Evolutionary conservation across 2,329 filamentous ascomycete genomes (phyloP), one percentile per base, ranked within the genome.

Genomic region (Neonectria hederae): DNA sequence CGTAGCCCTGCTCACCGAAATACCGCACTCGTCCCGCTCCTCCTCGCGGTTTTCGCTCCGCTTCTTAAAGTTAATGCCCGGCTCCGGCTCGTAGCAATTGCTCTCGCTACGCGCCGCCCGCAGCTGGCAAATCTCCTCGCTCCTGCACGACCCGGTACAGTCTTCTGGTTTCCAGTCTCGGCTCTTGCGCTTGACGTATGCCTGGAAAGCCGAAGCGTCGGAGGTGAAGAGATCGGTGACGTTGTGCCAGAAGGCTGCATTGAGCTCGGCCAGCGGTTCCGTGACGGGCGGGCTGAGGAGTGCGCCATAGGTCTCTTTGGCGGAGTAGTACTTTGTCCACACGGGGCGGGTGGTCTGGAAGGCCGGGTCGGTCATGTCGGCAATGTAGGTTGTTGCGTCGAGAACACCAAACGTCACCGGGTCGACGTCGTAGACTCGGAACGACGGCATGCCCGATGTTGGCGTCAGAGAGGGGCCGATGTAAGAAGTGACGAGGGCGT

Each of bases 161-260:
- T 70, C 62, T 4, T 76, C 75, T 4, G 77, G 72, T 5, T 76
- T 75, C 76, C 80, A 83, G 4, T 83, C 84, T 6, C 86, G 80
- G 10, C 78, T 81, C 63, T 84, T 84, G 59, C 85, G 78, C 0
- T 77, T 72, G 53, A 82, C 79, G 72, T 82, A 89, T 3, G 74
- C 76, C 17, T 81, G 76, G 68, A 88, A 88, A 1, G 79, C 73
- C 0, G 71, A 64, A 2, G 79, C 67, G 59, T 86, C 74, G 5
- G 62, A 68, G 64, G 85, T 82, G 53, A 89, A 82, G 3, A 77
- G 72, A 1, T 76, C 76, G 1, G 86, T 88, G 21, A 88, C 78
- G 66, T 85, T 82, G 72, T 88, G 86, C 86, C 87, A 89, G 74
- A 88, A 88, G 1, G 82, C 82, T 0, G 86, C 83, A 1, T 83